Conservation (phyloP, 2,329 filamentous ascomycete genomes). For the Chaetomium strumarium region DNA sequence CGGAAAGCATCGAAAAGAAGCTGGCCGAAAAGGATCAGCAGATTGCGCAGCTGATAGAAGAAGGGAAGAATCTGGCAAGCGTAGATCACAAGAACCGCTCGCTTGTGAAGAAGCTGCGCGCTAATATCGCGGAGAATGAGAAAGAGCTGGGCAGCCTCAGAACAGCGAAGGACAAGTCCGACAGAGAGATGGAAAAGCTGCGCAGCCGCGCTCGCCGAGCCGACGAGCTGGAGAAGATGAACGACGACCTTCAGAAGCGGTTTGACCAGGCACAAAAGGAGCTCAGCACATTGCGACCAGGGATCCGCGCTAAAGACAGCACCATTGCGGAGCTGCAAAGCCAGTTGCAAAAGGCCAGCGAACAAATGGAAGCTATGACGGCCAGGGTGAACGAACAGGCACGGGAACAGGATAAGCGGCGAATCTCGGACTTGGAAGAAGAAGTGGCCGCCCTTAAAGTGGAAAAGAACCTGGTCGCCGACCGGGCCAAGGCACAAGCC, state of each 20-base stretch:
- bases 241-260: conserved; percentile 48
- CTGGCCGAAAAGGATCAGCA: conserved; percentile 85
- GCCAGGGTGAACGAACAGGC: conserved; percentile 61
- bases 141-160: conserved; percentile 56
- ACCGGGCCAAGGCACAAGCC: conserved; percentile 61
- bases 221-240: conserved; percentile 50
- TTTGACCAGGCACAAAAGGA: conserved; percentile 54
- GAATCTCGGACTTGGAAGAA: conserved; percentile 49
- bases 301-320: conserved; percentile 57
- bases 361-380: conserved; percentile 61
- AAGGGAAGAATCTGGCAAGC: conserved; percentile 82
- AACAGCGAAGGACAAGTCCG: conserved; percentile 53
- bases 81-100: conserved; percentile 79
- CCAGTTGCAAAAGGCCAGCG: conserved; percentile 62
- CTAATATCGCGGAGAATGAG: conserved; percentile 60
- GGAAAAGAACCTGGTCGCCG: conserved; percentile 69
- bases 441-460: conserved; percentile 60
- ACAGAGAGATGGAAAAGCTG: conserved; percentile 43
- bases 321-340: conserved; percentile 62
- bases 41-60: conserved; percentile 83
- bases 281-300: conserved; percentile 47
- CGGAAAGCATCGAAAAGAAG: conserved; percentile 67
- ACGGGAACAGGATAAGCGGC: conserved; percentile 57
- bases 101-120: conserved; percentile 74
- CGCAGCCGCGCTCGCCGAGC: conserved; percentile 44